Percentiles rank a stretch among this genome's conserved stretches.
Evolutionary conservation across 2,329 filamentous ascomycete genomes (phyloP).

Genomic region (Cadophora malorum): DNA sequence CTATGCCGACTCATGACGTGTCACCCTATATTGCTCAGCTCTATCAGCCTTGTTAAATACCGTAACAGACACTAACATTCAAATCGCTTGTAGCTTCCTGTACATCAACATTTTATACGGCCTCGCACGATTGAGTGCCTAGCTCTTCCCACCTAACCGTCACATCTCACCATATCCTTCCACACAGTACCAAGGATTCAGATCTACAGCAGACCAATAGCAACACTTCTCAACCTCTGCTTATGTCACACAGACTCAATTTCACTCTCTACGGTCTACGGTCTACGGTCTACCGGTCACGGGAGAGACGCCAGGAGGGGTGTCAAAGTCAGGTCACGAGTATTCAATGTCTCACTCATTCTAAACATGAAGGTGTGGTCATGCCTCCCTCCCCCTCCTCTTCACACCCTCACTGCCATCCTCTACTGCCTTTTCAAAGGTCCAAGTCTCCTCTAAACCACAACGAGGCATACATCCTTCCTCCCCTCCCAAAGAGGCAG

Average conservation of each 20-base stretch:
- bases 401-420: no score
- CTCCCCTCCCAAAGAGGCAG: background rate
- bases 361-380: background rate
- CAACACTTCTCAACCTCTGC: background rate
- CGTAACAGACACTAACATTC: no score
- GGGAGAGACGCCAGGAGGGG: background rate
- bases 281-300: background rate
- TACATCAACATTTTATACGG: no score
- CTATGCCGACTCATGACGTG: no score
- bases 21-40: no score
- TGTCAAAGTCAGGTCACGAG: background rate
- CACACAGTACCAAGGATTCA: no score
- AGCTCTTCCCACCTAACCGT: background rate
- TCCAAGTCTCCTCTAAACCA: constrained; percentile 4
- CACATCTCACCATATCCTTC: background rate
- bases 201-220: no score
- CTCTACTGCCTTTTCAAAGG: background rate
- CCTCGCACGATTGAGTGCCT: no score
- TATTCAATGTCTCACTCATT: constrained; percentile 8
- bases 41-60: no score
- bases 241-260: background rate
- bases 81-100: no score
- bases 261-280: background rate
- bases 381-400: background rate
- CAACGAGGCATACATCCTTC: constrained; percentile 6